Base-by-base conservation (phyloP, 441 rosid genomes). In the Cnidoscolus chayamansa region DNA sequence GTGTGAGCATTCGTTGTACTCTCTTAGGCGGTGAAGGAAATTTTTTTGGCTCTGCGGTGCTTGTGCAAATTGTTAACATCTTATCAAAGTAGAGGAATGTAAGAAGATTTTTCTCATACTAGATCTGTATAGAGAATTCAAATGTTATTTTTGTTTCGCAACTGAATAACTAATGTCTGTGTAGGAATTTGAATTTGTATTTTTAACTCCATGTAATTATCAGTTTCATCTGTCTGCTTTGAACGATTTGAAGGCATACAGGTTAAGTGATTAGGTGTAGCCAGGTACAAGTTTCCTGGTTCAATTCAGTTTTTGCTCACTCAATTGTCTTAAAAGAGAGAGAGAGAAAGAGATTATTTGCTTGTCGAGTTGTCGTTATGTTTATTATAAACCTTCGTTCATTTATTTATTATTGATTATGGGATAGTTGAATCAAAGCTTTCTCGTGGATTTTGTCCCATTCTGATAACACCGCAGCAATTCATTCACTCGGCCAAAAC, bases 1-100 rank as follows among this genome's bases (percentile, higher is more conserved):
- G 7, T 40, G 45, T 7, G 45, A 62, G 57, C 16, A 10, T 32
- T 61, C 31, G 3, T 64, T 10, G 25, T 19, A 15, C 61, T 1
- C 48, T 54, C 17, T 10, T 15, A 30, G 40, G 58, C 17, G 6
- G 66, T 25, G 4, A 47, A 16, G 65, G 71, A 11, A 45, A 31
- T 62, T 31, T 59, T 25, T 70, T 17, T 2, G 37, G 63, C 71
- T 16, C 60, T 20, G 45, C 50, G 17, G 62, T 72, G 63, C 43
- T 43, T 2, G 32, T 50, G 77, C 58, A 66, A 70, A 49, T 45
- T 80, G 80, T 80, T 55, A 73, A 40, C 76, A 55, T 73, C 10
- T 40, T 57, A 10, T 47, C 11, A 17, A 16, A 49, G 35, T 68
- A 45, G 49, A 59, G 51, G 45, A 62, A 37, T 59, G 57, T n/a